Base-by-base conservation (phyloP, 2,329 filamentous ascomycete genomes). In the Trichophaea hybrida region DNA sequence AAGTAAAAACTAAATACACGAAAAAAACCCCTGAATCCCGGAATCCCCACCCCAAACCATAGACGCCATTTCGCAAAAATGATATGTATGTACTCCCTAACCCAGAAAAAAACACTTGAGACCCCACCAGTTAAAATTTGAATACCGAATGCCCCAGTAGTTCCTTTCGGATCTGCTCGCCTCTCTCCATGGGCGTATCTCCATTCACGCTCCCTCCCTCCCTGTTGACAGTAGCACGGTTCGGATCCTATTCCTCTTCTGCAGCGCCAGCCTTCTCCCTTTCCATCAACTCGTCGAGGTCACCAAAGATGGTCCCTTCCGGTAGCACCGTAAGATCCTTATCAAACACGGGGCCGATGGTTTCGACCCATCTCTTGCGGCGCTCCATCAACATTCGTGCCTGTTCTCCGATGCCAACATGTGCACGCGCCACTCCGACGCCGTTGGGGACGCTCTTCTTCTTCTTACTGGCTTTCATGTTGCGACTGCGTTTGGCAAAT, bases 301-400 rank as follows among this genome's bases (percentile, higher is more conserved):
- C 58, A 7, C 64, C 61, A 49, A 69, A 69, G 15, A 69, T 66
- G 4, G 63, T 66, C 32, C 65, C 63, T 12, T 62, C 60, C 5
- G 67, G 66, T 7, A 69, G 60, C 33, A 61, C 58, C 2, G 62
- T 67, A 8, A 69, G 63, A 34, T 90, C 88, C 68, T 86, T 86
- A 62, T 90, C 84, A 68, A 98, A 94, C 0, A 97, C 88, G 0
- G 88, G 85, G 0, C 89, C 88, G 66, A 98, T 94, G 43, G 82
- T 90, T 64, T 88, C 85, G 64, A 88, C 89, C 91, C 93, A 98
- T 66, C 89, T 82, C 70, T 82, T 80, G 59, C 90, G 80, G 61
- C 91, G 80, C 71, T 96, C 90, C 90, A 98, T 96, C 32, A 98
- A 77, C 49, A 84, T 91, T 70, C 89, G 84, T 2, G 93, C 93